These are phyloP conservation scores for Ichthyophthirius multifiliis DNA, from an alignment of 169 alveolate genomes.

Conservation along the genomic window DNA sequence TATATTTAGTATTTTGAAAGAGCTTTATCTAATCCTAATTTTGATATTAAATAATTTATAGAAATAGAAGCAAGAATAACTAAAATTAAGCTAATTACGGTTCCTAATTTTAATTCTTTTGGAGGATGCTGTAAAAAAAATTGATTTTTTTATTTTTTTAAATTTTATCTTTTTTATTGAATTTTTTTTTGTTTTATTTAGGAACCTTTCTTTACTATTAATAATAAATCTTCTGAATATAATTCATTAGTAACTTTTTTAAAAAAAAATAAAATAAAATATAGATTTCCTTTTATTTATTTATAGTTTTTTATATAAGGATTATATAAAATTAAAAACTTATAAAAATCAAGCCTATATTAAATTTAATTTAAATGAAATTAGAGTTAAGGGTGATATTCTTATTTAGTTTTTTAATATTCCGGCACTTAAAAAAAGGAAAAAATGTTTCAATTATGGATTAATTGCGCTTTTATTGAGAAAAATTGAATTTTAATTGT, in stretches of 20 bases:
- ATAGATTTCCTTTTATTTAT: neutral
- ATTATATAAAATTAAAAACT: slow-evolving; percentile 6
- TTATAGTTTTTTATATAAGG: slow-evolving; percentile 9
- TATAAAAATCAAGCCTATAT: slow-evolving; percentile 27
- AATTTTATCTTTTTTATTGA: neutral
- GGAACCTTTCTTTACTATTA: slow-evolving; percentile 23
- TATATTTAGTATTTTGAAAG: slow-evolving; percentile 71
- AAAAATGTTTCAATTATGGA: slow-evolving; percentile 65
- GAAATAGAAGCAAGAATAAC: slow-evolving; percentile 39
- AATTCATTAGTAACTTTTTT: neutral
- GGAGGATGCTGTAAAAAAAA: slow-evolving; percentile 44
- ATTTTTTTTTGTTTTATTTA: neutral
- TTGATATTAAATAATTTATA: slow-evolving; percentile 43
- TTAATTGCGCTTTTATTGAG: slow-evolving; percentile 59
- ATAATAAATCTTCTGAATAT: neutral
- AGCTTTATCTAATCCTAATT: slow-evolving; percentile 42
- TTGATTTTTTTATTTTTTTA: neutral
- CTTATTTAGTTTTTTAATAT: slow-evolving; percentile 45
- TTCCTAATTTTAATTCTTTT: slow-evolving; percentile 52
- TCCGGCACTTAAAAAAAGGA: slow-evolving; percentile 17
- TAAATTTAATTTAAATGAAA: slow-evolving; percentile 20
- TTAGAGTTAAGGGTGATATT: slow-evolving; percentile 46
- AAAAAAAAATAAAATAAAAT: too few species aligned
- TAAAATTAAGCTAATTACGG: slow-evolving; percentile 63
- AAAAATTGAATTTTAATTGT: slow-evolving; percentile 16